Evolutionary conservation across 345 rosid genomes (phyloP).

Genomic region (Eucalyptus melliodora): DNA sequence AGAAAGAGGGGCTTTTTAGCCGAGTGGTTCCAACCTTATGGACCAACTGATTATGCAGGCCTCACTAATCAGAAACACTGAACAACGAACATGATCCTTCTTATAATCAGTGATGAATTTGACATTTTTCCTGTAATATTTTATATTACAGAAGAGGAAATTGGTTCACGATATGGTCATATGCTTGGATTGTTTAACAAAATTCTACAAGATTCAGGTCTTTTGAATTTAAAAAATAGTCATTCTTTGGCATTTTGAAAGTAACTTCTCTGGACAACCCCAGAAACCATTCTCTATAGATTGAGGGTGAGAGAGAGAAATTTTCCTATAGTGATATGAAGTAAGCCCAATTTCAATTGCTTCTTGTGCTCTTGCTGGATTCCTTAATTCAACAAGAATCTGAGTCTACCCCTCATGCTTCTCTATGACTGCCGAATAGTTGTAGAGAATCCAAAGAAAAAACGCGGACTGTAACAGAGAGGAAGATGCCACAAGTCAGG

Average conservation of each 20-base stretch:
- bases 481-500: too few relatives aligned
- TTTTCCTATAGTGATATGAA: not conserved
- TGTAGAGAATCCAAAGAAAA: not conserved
- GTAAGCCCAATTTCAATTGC: not conserved
- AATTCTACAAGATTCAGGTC: not conserved
- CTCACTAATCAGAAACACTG: not conserved
- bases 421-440: not conserved
- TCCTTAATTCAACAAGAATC: not conserved
- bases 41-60: slow-evolving; percentile 4
- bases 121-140: not conserved
- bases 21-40: slow-evolving; percentile 19
- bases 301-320: not conserved
- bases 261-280: not conserved
- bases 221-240: not conserved
- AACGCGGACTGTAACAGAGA: not conserved
- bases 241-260: not conserved
- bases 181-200: not conserved
- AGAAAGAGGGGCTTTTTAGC: slow-evolving; percentile 14
- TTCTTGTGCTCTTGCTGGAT: not conserved
- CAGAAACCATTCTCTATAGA: not conserved
- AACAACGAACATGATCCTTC: not conserved
- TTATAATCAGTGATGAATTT: not conserved
- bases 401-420: not conserved
- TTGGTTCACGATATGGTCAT: not conserved
- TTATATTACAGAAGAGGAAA: not conserved